Evolutionary conservation across 2,329 filamentous ascomycete species (phyloP).

Genomic region (Bipolaris victoriae): DNA sequence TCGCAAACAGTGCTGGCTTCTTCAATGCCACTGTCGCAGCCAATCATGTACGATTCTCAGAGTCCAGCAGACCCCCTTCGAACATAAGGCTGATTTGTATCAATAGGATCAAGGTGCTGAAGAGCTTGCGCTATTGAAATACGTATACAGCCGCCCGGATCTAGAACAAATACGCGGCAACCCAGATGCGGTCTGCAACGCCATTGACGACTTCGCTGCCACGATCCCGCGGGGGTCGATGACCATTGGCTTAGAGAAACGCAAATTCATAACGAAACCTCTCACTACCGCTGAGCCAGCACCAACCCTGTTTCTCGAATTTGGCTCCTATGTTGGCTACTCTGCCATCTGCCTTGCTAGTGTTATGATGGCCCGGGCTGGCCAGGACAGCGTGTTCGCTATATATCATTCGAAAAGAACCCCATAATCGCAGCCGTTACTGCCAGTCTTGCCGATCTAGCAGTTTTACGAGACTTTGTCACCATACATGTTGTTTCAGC

Average conservation of each 20-base stretch:
- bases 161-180: not conserved
- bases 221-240: slow-evolving; percentile 2
- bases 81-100: not conserved
- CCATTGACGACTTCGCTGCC: slow-evolving; percentile 1
- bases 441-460: not conserved
- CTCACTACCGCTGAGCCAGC: not conserved
- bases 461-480: not conserved
- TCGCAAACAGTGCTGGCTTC: slow-evolving; percentile 4
- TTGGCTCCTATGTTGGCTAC: slow-evolving; percentile 2
- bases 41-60: slow-evolving; percentile 1
- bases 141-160: not conserved
- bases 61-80: not conserved
- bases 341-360: slow-evolving; percentile 6
- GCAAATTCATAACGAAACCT: not conserved
- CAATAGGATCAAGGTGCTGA: slow-evolving; percentile 1
- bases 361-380: not conserved
- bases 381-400: not conserved
- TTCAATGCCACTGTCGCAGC: slow-evolving; percentile 1
- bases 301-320: not conserved
- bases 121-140: slow-evolving; percentile 2
- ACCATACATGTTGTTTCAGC: not conserved
- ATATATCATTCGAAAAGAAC: slow-evolving; percentile 1
- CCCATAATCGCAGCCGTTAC: slow-evolving; percentile 1
- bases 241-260: slow-evolving; percentile 2
- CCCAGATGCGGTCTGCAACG: slow-evolving; percentile 2